A percentile compares a stretch with the other conserved stretches of the same genome.
Conservation (phyloP, 805 yeast species). For the Candida nemodendra region DNA sequence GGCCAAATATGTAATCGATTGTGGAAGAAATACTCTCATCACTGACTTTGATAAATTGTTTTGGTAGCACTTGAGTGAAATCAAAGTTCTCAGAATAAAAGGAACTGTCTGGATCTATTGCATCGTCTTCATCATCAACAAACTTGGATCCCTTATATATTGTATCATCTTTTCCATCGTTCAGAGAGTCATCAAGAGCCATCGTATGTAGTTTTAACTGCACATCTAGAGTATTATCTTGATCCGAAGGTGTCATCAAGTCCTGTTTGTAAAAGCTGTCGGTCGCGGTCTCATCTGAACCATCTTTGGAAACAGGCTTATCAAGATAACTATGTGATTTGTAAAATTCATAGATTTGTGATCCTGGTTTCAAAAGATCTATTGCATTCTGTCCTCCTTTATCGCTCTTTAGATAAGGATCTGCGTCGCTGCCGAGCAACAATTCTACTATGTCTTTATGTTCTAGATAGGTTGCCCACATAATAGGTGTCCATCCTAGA, state of each 20-base stretch:
- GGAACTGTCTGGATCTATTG: constrained; percentile 34
- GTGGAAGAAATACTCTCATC: constrained; percentile 55
- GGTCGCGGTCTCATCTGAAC: constrained; percentile 4
- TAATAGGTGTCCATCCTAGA: constrained; percentile 63
- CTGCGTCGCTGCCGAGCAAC: constrained; percentile 64
- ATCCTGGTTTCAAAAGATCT: constrained; percentile 54
- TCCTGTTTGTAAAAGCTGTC: constrained; percentile 20
- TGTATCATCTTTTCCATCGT: constrained; percentile 13
- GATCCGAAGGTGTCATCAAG: constrained; percentile 12
- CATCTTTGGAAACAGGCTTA: constrained; percentile 6
- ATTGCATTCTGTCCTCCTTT: constrained; percentile 49
- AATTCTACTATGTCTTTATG: constrained; percentile 53
- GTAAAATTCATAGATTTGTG: constrained; percentile 58
- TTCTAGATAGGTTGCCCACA: constrained; percentile 81
- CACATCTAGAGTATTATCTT: constrained; percentile 31
- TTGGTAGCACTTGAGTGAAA: constrained; percentile 52
- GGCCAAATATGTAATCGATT: constrained; percentile 45
- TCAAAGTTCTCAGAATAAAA: constrained; percentile 43
- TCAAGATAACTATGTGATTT: constrained; percentile 47
- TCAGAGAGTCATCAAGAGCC: constrained; percentile 25
- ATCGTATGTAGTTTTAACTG: constrained; percentile 41
- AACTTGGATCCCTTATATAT: constrained; percentile 27
- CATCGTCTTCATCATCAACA: constrained; percentile 31
- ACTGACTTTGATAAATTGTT: constrained; percentile 60
- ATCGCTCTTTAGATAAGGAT: constrained; percentile 42